Conservation (phyloP, 2,329 filamentous ascomycete genomes). For the Myriosclerotinia curreyana region DNA sequence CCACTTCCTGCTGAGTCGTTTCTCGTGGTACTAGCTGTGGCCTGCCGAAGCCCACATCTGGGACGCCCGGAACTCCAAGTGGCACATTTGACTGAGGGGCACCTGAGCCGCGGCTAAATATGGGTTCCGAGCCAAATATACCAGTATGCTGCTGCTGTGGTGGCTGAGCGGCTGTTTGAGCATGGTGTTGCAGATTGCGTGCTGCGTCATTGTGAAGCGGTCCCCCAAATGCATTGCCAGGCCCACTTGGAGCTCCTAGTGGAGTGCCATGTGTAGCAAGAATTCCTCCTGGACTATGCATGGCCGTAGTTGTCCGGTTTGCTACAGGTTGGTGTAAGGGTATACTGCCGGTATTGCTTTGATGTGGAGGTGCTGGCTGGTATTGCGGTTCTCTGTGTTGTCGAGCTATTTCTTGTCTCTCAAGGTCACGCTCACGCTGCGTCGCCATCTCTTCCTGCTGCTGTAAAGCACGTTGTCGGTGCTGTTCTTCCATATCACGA, state of each 20-base stretch:
- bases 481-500: conserved; percentile 50
- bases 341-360: conserved; percentile 83
- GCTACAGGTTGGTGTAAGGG: conserved; percentile 94
- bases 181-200: conserved; percentile 52
- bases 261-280: conserved; percentile 67
- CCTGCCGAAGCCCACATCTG: conserved; percentile 63
- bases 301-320: conserved; percentile 72
- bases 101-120: conserved; percentile 34
- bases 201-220: conserved; percentile 53
- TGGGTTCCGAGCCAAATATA: conserved; percentile 54
- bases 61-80: conserved; percentile 57
- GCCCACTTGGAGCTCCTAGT: conserved; percentile 39
- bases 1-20: conserved; percentile 44
- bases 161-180: conserved; percentile 43
- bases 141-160: conserved; percentile 49
- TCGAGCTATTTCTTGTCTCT: conserved; percentile 54
- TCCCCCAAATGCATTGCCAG: conserved; percentile 49
- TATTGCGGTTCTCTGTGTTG: conserved; percentile 61
- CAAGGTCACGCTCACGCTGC: conserved; percentile 48
- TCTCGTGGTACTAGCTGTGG: conserved; percentile 34
- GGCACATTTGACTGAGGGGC: conserved; percentile 42
- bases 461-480: conserved; percentile 52
- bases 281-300: conserved; percentile 88
- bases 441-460: conserved; percentile 54
- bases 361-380: conserved; percentile 67